phyloP scores from a whole-genome alignment of 2,329 filamentous ascomycete genomes.

The Penicillium freii region DNA sequence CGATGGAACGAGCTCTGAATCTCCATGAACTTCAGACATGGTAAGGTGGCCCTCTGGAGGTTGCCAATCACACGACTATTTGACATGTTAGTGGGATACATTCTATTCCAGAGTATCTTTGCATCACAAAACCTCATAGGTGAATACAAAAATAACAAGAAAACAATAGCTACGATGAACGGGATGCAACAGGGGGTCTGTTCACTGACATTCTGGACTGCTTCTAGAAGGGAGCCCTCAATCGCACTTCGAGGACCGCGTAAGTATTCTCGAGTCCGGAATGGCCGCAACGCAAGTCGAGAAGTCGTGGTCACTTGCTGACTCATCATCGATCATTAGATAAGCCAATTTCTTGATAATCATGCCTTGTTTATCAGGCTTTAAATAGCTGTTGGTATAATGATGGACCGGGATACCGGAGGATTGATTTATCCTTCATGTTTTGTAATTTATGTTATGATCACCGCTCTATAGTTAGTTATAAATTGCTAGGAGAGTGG shows the following conservation, averaged over 20 bases:
- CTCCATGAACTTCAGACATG: constrained; percentile 41
- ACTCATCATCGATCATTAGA: background rate
- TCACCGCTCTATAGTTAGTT: too few species aligned
- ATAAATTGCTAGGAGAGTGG: too few species aligned
- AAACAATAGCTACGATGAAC: constrained; percentile 1
- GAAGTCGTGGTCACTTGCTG: constrained; percentile 3
- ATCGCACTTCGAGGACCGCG: constrained; percentile 43
- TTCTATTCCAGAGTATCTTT: background rate
- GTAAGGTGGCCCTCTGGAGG: constrained; percentile 20
- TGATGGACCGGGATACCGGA: too few species aligned
- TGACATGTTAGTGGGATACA: constrained; percentile 32
- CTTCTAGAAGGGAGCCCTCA: constrained; percentile 23
- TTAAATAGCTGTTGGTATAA: too few species aligned
- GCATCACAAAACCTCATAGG: background rate
- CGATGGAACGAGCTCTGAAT: constrained; percentile 32
- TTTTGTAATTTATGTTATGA: too few species aligned
- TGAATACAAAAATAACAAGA: constrained; percentile 3
- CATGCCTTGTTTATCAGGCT: too few species aligned
- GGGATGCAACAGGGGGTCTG: constrained; percentile 13
- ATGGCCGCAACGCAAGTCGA: constrained; percentile 37
- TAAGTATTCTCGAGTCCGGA: constrained; percentile 46
- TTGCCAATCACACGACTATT: constrained; percentile 37
- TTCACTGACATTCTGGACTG: constrained; percentile 27
- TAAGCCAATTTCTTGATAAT: background rate
- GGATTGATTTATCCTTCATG: too few species aligned